A percentile compares a stretch with the other conserved stretches of the same genome.
These are phyloP conservation scores for Monilinia aucupariae DNA, from an alignment of 2,329 filamentous ascomycete genomes.

Conservation along the genomic window DNA sequence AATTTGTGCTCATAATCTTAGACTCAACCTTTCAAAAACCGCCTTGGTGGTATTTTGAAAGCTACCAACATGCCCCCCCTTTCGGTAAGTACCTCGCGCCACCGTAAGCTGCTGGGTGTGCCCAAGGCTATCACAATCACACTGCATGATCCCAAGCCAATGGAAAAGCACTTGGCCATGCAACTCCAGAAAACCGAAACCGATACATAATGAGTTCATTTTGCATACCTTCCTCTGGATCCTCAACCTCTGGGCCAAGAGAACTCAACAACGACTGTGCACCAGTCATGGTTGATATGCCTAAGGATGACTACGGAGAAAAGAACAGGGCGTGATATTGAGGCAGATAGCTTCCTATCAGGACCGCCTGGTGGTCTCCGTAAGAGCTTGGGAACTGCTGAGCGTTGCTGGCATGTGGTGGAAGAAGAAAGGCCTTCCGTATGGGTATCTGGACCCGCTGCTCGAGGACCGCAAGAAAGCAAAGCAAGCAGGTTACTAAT, in stretches of 20 bases:
- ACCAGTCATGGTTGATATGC: slow-evolving; percentile 12
- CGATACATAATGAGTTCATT: neutral
- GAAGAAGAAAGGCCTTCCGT: no score
- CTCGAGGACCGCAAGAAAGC: no score
- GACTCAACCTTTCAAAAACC: neutral
- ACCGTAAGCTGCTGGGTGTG: neutral
- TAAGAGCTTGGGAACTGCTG: no score
- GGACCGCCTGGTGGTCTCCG: no score
- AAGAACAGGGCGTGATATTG: no score
- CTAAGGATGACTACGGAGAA: neutral
- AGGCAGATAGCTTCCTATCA: no score
- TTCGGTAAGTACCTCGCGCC: slow-evolving; percentile 5
- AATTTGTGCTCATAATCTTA: neutral
- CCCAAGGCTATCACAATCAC: slow-evolving; percentile 11
- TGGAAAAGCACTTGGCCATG: slow-evolving; percentile 6
- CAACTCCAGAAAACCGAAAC: neutral
- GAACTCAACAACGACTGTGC: slow-evolving; percentile 37
- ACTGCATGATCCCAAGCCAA: slow-evolving; percentile 8
- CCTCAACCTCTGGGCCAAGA: slow-evolving; percentile 47
- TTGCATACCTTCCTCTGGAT: slow-evolving; percentile 54
- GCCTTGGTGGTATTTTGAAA: neutral
- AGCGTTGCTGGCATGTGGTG: no score
- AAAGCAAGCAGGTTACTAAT: no score
- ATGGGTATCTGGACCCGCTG: no score
- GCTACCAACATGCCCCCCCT: neutral